Conservation (phyloP, 1,284 basidiomycete species). For the Vanrija humicola region DNA sequence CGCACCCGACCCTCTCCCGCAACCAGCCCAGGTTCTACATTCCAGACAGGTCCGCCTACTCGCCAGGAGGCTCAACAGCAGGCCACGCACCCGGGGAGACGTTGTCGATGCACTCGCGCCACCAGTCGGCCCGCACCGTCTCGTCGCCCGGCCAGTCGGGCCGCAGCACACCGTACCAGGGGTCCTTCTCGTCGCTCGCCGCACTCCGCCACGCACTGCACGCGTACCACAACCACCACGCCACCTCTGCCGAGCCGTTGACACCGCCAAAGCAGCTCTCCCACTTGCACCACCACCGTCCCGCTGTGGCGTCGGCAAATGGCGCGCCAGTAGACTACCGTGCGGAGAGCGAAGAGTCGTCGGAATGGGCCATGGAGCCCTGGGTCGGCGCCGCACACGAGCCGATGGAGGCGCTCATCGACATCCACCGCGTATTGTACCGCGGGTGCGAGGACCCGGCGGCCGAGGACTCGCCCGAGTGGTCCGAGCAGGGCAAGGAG, state of each 20-base stretch:
- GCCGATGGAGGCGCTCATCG: conserved; percentile 38
- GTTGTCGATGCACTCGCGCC: conserved; percentile 16
- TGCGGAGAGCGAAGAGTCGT: neutral
- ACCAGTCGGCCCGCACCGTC: conserved; percentile 3
- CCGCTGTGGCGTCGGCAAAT: neutral
- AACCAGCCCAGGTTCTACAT: conserved; percentile 25
- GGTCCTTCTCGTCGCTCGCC: conserved; percentile 14
- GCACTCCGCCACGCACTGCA: conserved; percentile 20
- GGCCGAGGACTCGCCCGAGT: conserved; percentile 8
- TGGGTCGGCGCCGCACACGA: conserved; percentile 9
- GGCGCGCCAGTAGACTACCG: neutral
- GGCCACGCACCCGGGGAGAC: conserved; percentile 4
- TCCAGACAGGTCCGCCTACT: conserved; percentile 13
- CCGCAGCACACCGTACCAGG: conserved; percentile 9
- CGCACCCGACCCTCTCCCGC: conserved; percentile 18
- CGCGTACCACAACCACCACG: conserved; percentile 10
- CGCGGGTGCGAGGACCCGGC: conserved; percentile 29
- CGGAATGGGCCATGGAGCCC: conserved; percentile 2
- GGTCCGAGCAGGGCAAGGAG: conserved; percentile 29
- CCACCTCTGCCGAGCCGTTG: neutral
- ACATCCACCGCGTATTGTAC: conserved; percentile 44
- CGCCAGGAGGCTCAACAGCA: conserved; percentile 7
- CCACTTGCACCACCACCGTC: neutral
- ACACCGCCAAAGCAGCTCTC: neutral
- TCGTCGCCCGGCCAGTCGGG: conserved; percentile 7